Evolutionary conservation across 352 stramenopile genomes (phyloP), one percentile per base, ranked within the genome.

Genomic region (Phytophthora sp.): DNA sequence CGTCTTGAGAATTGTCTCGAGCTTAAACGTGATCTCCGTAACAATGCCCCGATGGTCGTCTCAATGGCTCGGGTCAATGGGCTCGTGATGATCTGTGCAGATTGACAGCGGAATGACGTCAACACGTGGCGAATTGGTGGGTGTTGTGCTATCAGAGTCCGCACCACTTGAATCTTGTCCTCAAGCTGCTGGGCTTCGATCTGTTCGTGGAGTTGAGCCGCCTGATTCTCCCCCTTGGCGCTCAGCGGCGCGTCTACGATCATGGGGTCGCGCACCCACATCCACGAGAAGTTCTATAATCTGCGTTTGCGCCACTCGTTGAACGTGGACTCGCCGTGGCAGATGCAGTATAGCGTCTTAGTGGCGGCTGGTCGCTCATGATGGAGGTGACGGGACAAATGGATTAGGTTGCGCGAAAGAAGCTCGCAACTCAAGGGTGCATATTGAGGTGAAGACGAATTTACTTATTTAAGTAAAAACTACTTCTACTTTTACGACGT

Each of bases 321-420:
- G 71, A 86, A 96, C 47, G 87, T 91, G 6, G 88, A 96, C 74
- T 95, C 86, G 56, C 88, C 88, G 51, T 96, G 88, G 62, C 88
- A 85, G 66, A 96, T 91, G 71, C 83, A 93, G 59, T 96, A 94
- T 24, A 96, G 69, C 47, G 76, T 90, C 80, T 94, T 94, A 39
- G 56, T 49, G 35, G 27, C 13, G 21, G 42, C 5, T n/a, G n/a
- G 23, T 71, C 56, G 38, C 20, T 49, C 59, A 66, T 71, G 45
- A 2, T 30, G 9, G 2, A 50, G 12, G 41, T n/a, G n/a, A n/a
- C n/a, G n/a, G n/a, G n/a, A n/a, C n/a, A n/a, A n/a, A 27, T 49
- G 15, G n/a, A 21, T n/a, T 58, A 23, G 9, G 36, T 44, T 44
- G 23, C 44, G 16, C 4, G 12, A 21, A 33, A 1, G 16, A 8